A percentile compares a stretch with the other conserved stretches of the same genome.
phyloP scores from a whole-genome alignment of 192 early-diverging fungal genomes.

The Chytriomyces sp. region DNA sequence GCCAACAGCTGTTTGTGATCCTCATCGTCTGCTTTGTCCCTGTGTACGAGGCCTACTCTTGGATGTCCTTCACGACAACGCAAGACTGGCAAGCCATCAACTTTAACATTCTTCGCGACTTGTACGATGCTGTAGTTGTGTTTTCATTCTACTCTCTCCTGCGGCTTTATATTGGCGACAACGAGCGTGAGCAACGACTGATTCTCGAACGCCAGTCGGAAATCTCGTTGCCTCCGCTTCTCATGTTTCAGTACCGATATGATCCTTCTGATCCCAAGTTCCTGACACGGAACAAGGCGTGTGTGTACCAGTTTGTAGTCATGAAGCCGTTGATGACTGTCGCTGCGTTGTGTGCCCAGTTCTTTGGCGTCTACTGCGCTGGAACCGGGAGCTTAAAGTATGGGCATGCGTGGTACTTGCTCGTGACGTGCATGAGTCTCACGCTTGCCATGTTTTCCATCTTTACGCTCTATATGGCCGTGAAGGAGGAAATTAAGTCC shows the following conservation, averaged over 20 bases:
- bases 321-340: neutral
- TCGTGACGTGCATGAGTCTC: neutral
- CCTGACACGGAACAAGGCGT: neutral
- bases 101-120: slow-evolving; percentile 11
- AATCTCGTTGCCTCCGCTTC: no score
- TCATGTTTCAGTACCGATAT: no score
- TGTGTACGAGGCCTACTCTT: neutral
- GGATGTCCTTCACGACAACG: neutral
- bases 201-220: no score
- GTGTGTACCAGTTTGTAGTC: slow-evolving; percentile 13
- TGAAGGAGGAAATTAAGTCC: neutral
- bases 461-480: neutral
- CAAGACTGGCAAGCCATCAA: neutral
- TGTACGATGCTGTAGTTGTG: slow-evolving; percentile 11
- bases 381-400: slow-evolving; percentile 7
- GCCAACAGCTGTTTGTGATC: slow-evolving; percentile 9
- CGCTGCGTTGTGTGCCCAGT: neutral
- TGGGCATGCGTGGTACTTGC: slow-evolving; percentile 1
- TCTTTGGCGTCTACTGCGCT: neutral
- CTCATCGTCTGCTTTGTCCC: neutral
- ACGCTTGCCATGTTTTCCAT: neutral
- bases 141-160: slow-evolving; percentile 3
- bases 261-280: neutral
- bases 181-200: no score
- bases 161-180: neutral